Conservation (phyloP, 257 asterid genomes). For the Nyctanthes arbortristis region DNA sequence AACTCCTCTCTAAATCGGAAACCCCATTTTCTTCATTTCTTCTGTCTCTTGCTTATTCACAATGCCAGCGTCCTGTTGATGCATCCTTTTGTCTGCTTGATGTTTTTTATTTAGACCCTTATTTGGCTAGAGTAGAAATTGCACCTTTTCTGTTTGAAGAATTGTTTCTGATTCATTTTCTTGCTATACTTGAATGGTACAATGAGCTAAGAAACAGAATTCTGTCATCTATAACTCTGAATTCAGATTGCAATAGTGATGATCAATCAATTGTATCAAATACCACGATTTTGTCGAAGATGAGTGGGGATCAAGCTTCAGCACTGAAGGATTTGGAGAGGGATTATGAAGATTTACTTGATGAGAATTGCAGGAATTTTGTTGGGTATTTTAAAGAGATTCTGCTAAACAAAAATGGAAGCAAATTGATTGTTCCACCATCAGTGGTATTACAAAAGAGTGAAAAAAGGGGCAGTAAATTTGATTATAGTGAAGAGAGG, state of each 20-base stretch:
- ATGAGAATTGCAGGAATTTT: slow-evolving; percentile 54
- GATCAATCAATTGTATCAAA: slow-evolving; percentile 35
- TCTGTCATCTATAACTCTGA: slow-evolving; percentile 21
- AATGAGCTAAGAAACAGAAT: slow-evolving; percentile 37
- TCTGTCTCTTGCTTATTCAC: slow-evolving; percentile 46
- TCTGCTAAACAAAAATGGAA: slow-evolving; percentile 29
- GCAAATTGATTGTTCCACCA: slow-evolving; percentile 37
- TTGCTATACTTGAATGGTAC: slow-evolving; percentile 57
- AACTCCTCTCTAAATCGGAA: slow-evolving; percentile 44
- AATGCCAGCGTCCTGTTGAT: slow-evolving; percentile 37
- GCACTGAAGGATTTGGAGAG: slow-evolving; percentile 63
- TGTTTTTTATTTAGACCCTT: slow-evolving; percentile 46
- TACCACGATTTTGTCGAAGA: slow-evolving; percentile 44
- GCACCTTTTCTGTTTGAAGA: slow-evolving; percentile 64
- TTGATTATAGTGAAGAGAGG: slow-evolving; percentile 21
- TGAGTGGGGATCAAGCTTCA: slow-evolving; percentile 54
- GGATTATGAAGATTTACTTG: slow-evolving; percentile 54
- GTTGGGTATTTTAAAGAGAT: slow-evolving; percentile 50
- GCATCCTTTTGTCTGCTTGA: slow-evolving; percentile 53
- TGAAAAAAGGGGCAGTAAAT: slow-evolving; percentile 9
- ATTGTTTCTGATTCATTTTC: slow-evolving; percentile 55
- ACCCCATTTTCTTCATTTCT: slow-evolving; percentile 52
- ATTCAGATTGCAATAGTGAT: slow-evolving; percentile 33
- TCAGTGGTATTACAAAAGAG: slow-evolving; percentile 23
- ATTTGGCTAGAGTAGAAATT: slow-evolving; percentile 50